Conservation (phyloP, 2,329 filamentous ascomycete genomes). For the Chrysoporthe puriensis region DNA sequence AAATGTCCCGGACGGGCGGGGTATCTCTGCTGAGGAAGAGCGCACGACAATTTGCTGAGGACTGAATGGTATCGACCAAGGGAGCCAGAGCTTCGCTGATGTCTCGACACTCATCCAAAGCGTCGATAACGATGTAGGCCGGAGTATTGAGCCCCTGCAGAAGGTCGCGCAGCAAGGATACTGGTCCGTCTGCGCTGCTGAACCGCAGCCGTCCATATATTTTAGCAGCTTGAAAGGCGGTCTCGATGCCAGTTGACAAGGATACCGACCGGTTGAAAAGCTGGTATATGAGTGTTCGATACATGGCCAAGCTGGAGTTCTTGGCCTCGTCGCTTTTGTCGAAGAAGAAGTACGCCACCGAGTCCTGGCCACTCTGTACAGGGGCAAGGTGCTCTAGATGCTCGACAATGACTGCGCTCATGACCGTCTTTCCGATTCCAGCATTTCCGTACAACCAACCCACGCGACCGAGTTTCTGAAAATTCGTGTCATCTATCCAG, state of each 20-base stretch:
- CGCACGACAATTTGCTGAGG: not conserved
- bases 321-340: constrained; percentile 5
- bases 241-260: not conserved
- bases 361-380: not conserved
- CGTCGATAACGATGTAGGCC: not conserved
- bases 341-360: constrained; percentile 9
- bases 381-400: not conserved
- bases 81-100: not conserved
- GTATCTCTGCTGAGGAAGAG: constrained; percentile 7
- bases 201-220: not conserved
- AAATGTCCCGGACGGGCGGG: not conserved
- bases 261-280: not conserved
- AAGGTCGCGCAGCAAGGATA: not conserved
- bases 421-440: constrained; percentile 3
- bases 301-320: constrained; percentile 6
- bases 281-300: constrained; percentile 4
- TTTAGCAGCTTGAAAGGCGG: not conserved
- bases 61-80: constrained; percentile 1
- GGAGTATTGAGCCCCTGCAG: not conserved
- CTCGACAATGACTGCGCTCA: not conserved
- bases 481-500: not conserved
- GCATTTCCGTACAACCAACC: constrained; percentile 1
- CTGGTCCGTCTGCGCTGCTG: not conserved
- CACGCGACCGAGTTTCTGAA: not conserved
- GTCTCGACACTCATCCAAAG: constrained; percentile 1